Percentiles rank a stretch among this genome's conserved stretches.
phyloP scores from a whole-genome alignment of 2,329 filamentous ascomycete species.

The Hymenoscyphus albidus region DNA sequence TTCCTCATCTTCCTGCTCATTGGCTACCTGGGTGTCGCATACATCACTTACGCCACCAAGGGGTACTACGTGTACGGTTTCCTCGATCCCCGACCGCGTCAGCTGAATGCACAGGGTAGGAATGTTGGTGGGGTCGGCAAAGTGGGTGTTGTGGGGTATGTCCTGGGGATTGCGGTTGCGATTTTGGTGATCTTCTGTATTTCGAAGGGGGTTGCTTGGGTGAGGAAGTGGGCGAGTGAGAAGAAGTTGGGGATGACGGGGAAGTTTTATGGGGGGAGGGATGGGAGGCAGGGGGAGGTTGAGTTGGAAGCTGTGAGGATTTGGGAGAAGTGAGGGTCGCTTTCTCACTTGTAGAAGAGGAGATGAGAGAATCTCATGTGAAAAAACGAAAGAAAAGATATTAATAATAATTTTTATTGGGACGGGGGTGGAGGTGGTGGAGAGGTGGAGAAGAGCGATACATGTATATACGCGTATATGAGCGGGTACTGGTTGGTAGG shows the following conservation, averaged over 20 bases:
- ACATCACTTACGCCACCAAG: constrained; percentile 65
- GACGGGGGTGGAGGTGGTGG: too few relatives aligned
- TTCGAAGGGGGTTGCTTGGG: constrained; percentile 15
- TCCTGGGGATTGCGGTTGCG: constrained; percentile 29
- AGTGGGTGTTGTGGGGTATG: constrained; percentile 25
- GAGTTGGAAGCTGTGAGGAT: constrained; percentile 27
- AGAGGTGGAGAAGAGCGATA: too few relatives aligned
- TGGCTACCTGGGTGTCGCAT: constrained; percentile 70
- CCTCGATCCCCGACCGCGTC: constrained; percentile 52
- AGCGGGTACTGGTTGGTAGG: too few relatives aligned
- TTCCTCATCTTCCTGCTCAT: constrained; percentile 67
- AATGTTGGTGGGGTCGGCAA: constrained; percentile 21
- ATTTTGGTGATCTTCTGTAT: constrained; percentile 28
- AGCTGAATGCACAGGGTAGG: constrained; percentile 12
- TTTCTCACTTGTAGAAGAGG: not conserved
- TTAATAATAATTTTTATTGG: too few relatives aligned
- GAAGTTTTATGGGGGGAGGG: constrained; percentile 34
- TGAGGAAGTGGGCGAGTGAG: constrained; percentile 38
- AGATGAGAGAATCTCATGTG: not conserved
- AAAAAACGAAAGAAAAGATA: too few relatives aligned
- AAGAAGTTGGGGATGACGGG: constrained; percentile 40
- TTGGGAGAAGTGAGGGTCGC: constrained; percentile 24
- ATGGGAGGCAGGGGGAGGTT: constrained; percentile 23
- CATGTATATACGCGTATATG: too few relatives aligned
- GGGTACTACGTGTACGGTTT: constrained; percentile 76